These are phyloP conservation scores for Diversispora epigaea DNA, from an alignment of 192 early-diverging fungal species.

Conservation along the genomic window DNA sequence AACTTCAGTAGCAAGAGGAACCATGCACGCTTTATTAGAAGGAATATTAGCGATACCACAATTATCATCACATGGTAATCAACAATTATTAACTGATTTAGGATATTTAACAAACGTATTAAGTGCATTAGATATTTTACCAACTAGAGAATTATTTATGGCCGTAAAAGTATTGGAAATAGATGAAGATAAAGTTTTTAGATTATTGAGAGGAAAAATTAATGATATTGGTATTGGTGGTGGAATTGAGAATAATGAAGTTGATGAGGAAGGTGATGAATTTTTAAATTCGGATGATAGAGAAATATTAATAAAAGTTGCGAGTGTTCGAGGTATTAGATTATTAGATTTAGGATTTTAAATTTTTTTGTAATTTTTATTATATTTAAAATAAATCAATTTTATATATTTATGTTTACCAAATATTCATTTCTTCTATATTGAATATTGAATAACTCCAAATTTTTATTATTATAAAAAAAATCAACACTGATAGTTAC, in stretches of 20 bases:
- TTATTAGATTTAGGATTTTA: constrained; percentile 7
- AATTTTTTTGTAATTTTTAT: background rate
- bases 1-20: constrained; percentile 59
- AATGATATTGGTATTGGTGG: background rate
- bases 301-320: constrained; percentile 25
- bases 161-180: constrained; percentile 24
- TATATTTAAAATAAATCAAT: too few relatives aligned
- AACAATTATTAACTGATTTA: constrained; percentile 26
- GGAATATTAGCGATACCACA: constrained; percentile 24
- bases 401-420: too few relatives aligned
- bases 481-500: too few relatives aligned
- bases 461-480: too few relatives aligned
- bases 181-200: constrained; percentile 15
- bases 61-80: constrained; percentile 23
- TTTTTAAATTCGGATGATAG: constrained; percentile 10
- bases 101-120: constrained; percentile 27
- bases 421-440: too few relatives aligned
- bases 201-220: background rate
- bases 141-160: background rate
- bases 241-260: background rate
- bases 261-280: background rate
- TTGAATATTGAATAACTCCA: too few relatives aligned
- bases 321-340: constrained; percentile 13
- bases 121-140: constrained; percentile 11
- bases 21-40: constrained; percentile 49